Evolutionary conservation across 495 filamentous ascomycete species (phyloP), one percentile per base, ranked within the genome.

Genomic region (Neurospora sp.): DNA sequence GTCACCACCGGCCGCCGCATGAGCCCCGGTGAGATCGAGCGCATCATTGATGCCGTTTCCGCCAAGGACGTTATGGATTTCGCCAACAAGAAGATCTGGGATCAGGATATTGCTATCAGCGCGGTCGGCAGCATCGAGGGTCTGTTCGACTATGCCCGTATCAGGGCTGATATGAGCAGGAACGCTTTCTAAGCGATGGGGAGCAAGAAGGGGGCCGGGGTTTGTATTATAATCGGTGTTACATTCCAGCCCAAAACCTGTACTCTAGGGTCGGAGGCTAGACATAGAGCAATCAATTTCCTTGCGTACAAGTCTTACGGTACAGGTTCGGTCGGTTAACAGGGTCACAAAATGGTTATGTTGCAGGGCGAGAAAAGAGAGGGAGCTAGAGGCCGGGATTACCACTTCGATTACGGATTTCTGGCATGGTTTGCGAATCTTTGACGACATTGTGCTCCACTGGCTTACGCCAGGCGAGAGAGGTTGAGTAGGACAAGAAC

Each of bases 41-140:
- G 91, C 74, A 89, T 92, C 72, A 92, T 99, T 75, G 89, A 93
- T 76, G 86, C 83, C 73, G 92, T 99, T 78, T 95, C 95, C 71
- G 93, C 93, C 87, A 96, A 97, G 90, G 94, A 99, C 76, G 93
- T 99, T 69, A 96, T 96, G 90, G 88, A 91, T 76, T 99, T 98
- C 82, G 94, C 94, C 76, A 88, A 90, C 83, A 88, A 87, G 82
- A 96, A 92, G 82, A 84, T 99, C 70, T 99, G 96, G 96, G 96
- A 99, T 84, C 92, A 95, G 84, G 96, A 99, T 82, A 82, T 99
- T 72, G 96, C 96, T 74, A 87, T 99, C 82, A 92, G 89, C 78
- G 96, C 96, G 16, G 90, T 98, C 71, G 96, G 96, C 72, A 90
- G 89, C 83, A 92, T 98, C 80, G 95, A 98, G 87, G 96, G 92